Conservation (phyloP, 2,329 filamentous ascomycete genomes). For the Paramyrothecium sp. region DNA sequence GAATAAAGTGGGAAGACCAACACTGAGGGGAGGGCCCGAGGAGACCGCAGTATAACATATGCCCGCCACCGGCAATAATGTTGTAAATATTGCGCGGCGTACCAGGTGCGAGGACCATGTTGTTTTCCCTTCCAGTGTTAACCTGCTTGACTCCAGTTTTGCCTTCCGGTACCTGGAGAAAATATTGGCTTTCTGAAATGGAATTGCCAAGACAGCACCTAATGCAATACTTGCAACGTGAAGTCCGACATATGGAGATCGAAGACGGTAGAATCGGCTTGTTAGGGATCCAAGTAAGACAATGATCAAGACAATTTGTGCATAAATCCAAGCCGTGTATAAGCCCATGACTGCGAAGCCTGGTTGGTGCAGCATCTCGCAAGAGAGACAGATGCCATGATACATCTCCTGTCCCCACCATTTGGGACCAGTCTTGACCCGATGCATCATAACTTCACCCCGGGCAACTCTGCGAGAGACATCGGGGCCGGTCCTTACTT, state of each 20-base stretch:
- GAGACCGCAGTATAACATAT: conserved; percentile 68
- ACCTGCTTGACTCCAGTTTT: conserved; percentile 61
- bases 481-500: conserved; percentile 54
- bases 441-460: conserved; percentile 76
- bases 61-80: conserved; percentile 64
- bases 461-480: conserved; percentile 61
- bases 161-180: conserved; percentile 65
- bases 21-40: conserved; percentile 57
- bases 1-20: conserved; percentile 64
- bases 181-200: conserved; percentile 69
- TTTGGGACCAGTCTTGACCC: conserved; percentile 66
- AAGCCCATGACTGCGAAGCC: conserved; percentile 70
- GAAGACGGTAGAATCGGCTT: conserved; percentile 65
- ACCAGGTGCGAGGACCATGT: conserved; percentile 72
- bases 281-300: conserved; percentile 70
- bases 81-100: conserved; percentile 65
- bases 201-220: conserved; percentile 67
- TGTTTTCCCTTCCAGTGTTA: conserved; percentile 62
- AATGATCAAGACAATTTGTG: conserved; percentile 71
- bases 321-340: conserved; percentile 79
- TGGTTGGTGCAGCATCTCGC: conserved; percentile 71
- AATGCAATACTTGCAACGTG: conserved; percentile 65
- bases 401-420: conserved; percentile 78
- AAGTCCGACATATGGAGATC: conserved; percentile 64
- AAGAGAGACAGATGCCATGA: conserved; percentile 64